These are phyloP conservation scores for Rugonectria rugulosa DNA, from an alignment of 2,329 filamentous ascomycete genomes.

Conservation along the genomic window DNA sequence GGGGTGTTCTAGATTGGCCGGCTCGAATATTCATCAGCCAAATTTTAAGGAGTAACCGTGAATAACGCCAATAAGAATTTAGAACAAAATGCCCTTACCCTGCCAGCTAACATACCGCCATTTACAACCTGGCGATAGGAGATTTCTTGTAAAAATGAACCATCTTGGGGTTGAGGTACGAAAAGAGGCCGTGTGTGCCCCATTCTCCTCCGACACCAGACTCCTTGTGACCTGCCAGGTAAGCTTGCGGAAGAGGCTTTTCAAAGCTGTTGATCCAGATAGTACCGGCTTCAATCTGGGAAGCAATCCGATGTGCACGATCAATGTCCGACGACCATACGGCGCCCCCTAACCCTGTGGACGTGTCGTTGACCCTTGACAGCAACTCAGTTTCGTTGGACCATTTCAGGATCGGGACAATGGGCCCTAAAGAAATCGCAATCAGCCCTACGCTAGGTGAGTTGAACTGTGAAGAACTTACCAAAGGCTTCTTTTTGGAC, in stretches of 20 bases:
- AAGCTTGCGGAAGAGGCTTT: conserved; percentile 46
- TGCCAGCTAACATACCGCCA: too few relatives aligned
- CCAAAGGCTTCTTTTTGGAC: conserved; percentile 59
- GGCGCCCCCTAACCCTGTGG: conserved; percentile 62
- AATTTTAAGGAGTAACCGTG: too few relatives aligned
- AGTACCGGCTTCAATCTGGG: conserved; percentile 60
- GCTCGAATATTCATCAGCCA: too few relatives aligned
- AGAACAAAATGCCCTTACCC: too few relatives aligned
- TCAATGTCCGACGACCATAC: conserved; percentile 62
- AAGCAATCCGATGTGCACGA: conserved; percentile 58
- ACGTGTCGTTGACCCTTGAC: conserved; percentile 58
- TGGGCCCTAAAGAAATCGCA: conserved; percentile 51
- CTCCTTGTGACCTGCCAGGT: conserved; percentile 52
- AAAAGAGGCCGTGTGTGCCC: conserved; percentile 43
- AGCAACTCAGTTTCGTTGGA: conserved; percentile 65
- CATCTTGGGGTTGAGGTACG: conserved; percentile 17
- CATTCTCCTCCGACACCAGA: conserved; percentile 52
- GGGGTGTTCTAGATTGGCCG: too few relatives aligned
- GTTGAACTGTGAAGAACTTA: too few relatives aligned
- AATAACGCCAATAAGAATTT: too few relatives aligned
- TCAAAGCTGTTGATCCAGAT: conserved; percentile 67
- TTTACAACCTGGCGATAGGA: too few relatives aligned
- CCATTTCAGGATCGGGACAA: conserved; percentile 69
- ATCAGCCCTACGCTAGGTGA: too few relatives aligned
- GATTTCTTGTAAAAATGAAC: too few relatives aligned